A percentile compares a stretch with the other conserved stretches of the same genome.
Conservation (phyloP, 129 eudicot genomes). For the Saposhnikovia divaricata region DNA sequence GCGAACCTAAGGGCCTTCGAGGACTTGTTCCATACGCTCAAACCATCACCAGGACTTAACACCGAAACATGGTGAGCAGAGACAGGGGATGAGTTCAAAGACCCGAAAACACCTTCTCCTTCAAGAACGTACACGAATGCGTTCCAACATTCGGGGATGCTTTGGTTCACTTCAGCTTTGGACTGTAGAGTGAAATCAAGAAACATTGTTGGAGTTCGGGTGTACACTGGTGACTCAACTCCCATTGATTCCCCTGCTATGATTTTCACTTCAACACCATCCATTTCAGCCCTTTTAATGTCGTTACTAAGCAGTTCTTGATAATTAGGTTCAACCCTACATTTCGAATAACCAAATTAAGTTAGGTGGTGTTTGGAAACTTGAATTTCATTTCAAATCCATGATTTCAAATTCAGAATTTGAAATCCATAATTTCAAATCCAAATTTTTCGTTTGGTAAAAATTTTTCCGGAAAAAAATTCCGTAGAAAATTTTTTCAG, state of each 20-base stretch:
- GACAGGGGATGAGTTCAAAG: slow-evolving; percentile 32
- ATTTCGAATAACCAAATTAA: not conserved
- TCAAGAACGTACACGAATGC: slow-evolving; percentile 56
- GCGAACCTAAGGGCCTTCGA: slow-evolving; percentile 47
- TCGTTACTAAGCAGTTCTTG: slow-evolving; percentile 66
- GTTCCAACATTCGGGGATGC: slow-evolving; percentile 74
- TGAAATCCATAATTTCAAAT: no score
- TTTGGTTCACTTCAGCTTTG: slow-evolving; percentile 46
- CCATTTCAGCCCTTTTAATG: slow-evolving; percentile 48
- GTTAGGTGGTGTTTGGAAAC: no score
- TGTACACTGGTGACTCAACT: slow-evolving; percentile 66
- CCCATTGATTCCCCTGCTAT: slow-evolving; percentile 96
- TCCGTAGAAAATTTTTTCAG: no score
- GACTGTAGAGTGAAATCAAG: slow-evolving; percentile 76
- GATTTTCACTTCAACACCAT: slow-evolving; percentile 63
- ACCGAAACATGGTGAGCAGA: slow-evolving; percentile 68
- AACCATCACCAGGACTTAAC: slow-evolving; percentile 69
- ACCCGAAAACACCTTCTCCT: slow-evolving; percentile 78
- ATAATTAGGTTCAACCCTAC: slow-evolving; percentile 86
- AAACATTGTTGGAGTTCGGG: slow-evolving; percentile 85
- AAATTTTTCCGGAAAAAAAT: no score
- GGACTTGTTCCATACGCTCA: slow-evolving; percentile 77
- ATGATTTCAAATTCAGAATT: no score
- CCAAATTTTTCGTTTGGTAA: no score
- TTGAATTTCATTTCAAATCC: no score